A percentile compares a stretch with the other conserved stretches of the same genome.
These are phyloP conservation scores for Leptoxyphium fumago DNA, from an alignment of 2,329 filamentous ascomycete genomes.

Conservation along the genomic window DNA sequence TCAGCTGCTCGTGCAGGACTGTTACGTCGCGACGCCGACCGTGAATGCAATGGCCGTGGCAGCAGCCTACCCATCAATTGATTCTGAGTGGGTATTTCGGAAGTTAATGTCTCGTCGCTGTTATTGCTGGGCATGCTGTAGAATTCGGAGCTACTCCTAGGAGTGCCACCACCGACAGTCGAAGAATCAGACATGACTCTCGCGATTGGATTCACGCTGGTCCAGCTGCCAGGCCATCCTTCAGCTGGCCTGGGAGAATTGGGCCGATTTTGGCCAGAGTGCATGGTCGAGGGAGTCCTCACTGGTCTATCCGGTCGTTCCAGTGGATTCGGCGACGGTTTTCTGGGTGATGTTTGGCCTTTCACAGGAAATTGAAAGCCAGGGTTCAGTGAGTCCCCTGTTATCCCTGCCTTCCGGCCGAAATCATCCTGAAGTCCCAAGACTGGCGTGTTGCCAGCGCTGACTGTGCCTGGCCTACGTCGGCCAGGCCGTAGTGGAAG, in stretches of 20 bases:
- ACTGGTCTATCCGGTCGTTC: slow-evolving; percentile 14
- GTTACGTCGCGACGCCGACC: slow-evolving; percentile 29
- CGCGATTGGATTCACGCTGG: slow-evolving; percentile 44
- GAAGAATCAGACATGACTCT: slow-evolving; percentile 67
- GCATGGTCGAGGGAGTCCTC: slow-evolving; percentile 16
- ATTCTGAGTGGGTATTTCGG: slow-evolving; percentile 52
- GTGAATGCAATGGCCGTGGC: slow-evolving; percentile 25
- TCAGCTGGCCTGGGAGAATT: slow-evolving; percentile 21
- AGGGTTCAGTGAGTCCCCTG: slow-evolving; percentile 2
- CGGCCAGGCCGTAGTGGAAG: slow-evolving; percentile 11
- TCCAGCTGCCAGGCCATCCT: slow-evolving; percentile 23
- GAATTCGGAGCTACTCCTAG: slow-evolving; percentile 84
- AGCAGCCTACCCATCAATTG: slow-evolving; percentile 37
- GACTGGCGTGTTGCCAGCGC: slow-evolving; percentile 17
- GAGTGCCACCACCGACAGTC: slow-evolving; percentile 49
- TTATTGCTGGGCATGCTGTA: slow-evolving; percentile 81
- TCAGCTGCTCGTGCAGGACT: slow-evolving; percentile 27
- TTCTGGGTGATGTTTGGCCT: slow-evolving; percentile 9
- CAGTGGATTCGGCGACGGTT: slow-evolving; percentile 17
- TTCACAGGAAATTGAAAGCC: slow-evolving; percentile 18
- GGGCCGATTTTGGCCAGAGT: slow-evolving; percentile 20
- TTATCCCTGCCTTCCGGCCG: slow-evolving; percentile 3
- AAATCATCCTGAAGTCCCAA: slow-evolving; percentile 10
- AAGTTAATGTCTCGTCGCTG: slow-evolving; percentile 82
- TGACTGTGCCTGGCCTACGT: slow-evolving; percentile 15